Evolutionary conservation across 352 stramenopile species (phyloP), one percentile per base, ranked within the genome.

Genomic region (Aphanomyces stellatus): DNA sequence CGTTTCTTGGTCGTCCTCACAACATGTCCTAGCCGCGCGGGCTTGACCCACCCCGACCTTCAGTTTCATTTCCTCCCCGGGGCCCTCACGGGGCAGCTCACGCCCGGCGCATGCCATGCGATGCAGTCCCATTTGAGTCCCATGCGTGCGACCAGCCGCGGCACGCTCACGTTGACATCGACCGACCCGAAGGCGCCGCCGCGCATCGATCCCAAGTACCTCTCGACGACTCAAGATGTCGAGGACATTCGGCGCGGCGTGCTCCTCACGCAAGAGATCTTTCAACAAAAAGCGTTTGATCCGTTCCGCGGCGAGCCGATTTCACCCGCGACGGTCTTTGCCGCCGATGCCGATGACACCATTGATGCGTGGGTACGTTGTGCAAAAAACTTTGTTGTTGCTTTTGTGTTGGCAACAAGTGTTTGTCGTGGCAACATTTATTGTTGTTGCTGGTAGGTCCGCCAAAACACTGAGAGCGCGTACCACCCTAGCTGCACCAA

Each of bases 401-500:
- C 8, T 56, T 35, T 35, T 56, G 8, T 17, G 19, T 56, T 35
- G 8, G 30, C 25, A 56, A 56, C 8, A 56, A 56, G 25, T 56
- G 49, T 8, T 56, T 17, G 49, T 56, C 8, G 8, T 35, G 25
- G 8, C 19, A 17, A 17, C 8, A 17, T 56, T 56, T 30, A 17
- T 30, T n/a, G 19, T 51, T 51, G 27, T 37, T 57, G 28, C 30
- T 57, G 3, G 6, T 64, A 49, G 37, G 37, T 95, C 65, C 85
- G 83, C 11, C 66, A 91, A 69, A 71, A 93, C 71, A 87, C 81
- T 1, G 83, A 94, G 70, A 96, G 85, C 69, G 87, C 86, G 1
- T 96, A 96, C 72, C 88, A 96, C 57, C 88, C 88, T 61, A 93
- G 82, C 67, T 95, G 88, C 74, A 96, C 88, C 11, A 94, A 92